A percentile compares a stretch with the other conserved stretches of the same genome.
Evolutionary conservation across 495 filamentous ascomycete genomes (phyloP).

Genomic region (Letharia columbiana): DNA sequence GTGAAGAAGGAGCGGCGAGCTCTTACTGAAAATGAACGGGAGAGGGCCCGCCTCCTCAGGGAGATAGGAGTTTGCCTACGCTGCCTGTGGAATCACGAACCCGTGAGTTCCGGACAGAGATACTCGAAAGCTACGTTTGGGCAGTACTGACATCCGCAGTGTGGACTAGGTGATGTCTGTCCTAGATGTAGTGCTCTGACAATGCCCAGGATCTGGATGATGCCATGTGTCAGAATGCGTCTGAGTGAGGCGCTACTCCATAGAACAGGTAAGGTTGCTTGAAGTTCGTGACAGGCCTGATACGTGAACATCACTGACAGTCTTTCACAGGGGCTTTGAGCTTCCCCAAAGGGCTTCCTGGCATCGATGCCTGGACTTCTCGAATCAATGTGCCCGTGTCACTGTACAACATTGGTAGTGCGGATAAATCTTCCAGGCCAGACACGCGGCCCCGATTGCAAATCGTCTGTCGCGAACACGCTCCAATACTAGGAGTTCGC

Average conservation of each 20-base stretch:
- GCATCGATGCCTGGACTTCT: neutral
- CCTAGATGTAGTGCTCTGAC: neutral
- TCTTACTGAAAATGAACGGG: neutral
- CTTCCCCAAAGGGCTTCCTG: neutral
- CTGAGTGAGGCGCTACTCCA: neutral
- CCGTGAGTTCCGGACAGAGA: neutral
- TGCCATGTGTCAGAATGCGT: neutral
- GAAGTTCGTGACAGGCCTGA: no score
- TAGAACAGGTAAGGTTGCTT: slow-evolving; percentile 4
- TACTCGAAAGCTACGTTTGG: neutral
- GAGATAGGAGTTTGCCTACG: neutral
- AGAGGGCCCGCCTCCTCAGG: neutral
- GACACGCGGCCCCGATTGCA: neutral
- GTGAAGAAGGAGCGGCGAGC: neutral
- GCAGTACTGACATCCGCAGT: neutral
- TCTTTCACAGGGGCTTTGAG: slow-evolving; percentile 2
- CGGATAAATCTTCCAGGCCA: neutral
- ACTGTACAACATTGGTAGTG: slow-evolving; percentile 4
- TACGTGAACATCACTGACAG: neutral
- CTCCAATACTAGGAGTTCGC: neutral
- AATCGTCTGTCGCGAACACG: neutral
- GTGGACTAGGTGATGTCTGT: neutral
- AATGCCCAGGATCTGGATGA: neutral
- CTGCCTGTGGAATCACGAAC: neutral
- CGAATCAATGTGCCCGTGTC: neutral